Percentiles rank a stretch among this genome's conserved stretches.
These are phyloP conservation scores for Didymellaceae sp. DNA, from an alignment of 2,329 filamentous ascomycete genomes.

Conservation along the genomic window DNA sequence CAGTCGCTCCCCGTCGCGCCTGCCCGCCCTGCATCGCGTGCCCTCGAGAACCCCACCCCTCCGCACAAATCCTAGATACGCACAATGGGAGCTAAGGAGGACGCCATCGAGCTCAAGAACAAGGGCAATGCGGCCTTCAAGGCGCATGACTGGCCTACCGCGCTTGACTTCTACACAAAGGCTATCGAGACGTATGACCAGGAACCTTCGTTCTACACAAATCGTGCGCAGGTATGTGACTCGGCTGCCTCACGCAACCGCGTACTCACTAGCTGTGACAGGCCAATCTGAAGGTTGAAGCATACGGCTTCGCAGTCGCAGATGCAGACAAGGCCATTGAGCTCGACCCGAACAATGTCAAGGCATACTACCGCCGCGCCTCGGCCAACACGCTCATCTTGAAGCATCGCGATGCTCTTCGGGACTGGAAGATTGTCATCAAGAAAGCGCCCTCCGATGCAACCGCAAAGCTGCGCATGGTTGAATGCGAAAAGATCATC, in stretches of 20 bases:
- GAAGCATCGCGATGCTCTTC: constrained; percentile 83
- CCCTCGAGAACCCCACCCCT: constrained; percentile 19
- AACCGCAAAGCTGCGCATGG: constrained; percentile 86
- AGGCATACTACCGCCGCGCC: constrained; percentile 95
- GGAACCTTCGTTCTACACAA: constrained; percentile 90
- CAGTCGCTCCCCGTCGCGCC: constrained; percentile 24
- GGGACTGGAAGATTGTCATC: constrained; percentile 90
- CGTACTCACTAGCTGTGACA: constrained; percentile 50
- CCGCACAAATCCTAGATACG: constrained; percentile 18
- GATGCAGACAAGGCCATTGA: constrained; percentile 93
- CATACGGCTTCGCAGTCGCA: constrained; percentile 89
- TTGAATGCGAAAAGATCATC: constrained; percentile 94
- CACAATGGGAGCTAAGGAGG: constrained; percentile 58
- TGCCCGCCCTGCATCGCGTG: constrained; percentile 23
- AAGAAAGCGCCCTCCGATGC: constrained; percentile 87
- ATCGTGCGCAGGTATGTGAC: constrained; percentile 82
- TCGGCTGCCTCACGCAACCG: constrained; percentile 28
- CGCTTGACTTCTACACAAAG: constrained; percentile 83
- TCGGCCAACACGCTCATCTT: constrained; percentile 91
- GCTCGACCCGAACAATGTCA: constrained; percentile 84
- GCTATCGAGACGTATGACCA: constrained; percentile 84
- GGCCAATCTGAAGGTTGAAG: constrained; percentile 94
- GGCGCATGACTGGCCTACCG: constrained; percentile 82
- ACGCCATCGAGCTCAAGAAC: constrained; percentile 85
- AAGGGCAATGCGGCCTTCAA: constrained; percentile 94